These are phyloP conservation scores for Bombardia bombarda DNA, from an alignment of 495 filamentous ascomycete genomes.

Conservation along the genomic window DNA sequence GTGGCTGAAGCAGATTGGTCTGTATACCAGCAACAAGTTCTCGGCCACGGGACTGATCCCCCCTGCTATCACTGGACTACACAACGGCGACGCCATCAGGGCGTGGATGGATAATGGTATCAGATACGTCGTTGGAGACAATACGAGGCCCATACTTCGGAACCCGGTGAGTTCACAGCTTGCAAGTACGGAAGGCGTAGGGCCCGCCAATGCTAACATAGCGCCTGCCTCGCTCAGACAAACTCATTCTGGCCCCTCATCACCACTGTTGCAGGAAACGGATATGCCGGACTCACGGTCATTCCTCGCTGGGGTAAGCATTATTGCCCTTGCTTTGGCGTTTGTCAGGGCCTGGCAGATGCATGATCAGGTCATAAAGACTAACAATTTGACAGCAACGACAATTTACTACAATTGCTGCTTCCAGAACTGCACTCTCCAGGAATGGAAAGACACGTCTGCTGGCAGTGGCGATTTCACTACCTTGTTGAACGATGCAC, in stretches of 20 bases:
- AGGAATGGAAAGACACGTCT: conserved; percentile 56
- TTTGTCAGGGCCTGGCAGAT: too few species aligned
- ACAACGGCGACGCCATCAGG: conserved; percentile 54
- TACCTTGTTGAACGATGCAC: conserved; percentile 39
- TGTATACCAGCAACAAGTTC: conserved; percentile 33
- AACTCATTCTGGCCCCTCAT: conserved; percentile 50
- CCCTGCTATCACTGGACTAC: conserved; percentile 55
- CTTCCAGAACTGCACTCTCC: conserved; percentile 43
- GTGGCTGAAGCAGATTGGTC: conserved; percentile 46
- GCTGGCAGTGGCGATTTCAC: conserved; percentile 41
- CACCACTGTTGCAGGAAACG: conserved; percentile 41
- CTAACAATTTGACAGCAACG: conserved; percentile 25
- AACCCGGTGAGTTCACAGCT: conserved; percentile 25
- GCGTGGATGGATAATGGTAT: conserved; percentile 55
- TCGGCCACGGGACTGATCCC: conserved; percentile 51
- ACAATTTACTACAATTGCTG: conserved; percentile 61
- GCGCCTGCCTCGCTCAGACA: conserved; percentile 1
- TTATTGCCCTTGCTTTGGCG: neutral
- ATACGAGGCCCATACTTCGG: conserved; percentile 45
- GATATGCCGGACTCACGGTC: conserved; percentile 49
- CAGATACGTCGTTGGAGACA: conserved; percentile 54
- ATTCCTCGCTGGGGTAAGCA: conserved; percentile 46
- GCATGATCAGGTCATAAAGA: neutral
- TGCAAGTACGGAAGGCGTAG: too few species aligned
- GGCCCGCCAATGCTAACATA: neutral